phyloP scores from a whole-genome alignment of 345 rosid species.

The Euphorbia lathyris region DNA sequence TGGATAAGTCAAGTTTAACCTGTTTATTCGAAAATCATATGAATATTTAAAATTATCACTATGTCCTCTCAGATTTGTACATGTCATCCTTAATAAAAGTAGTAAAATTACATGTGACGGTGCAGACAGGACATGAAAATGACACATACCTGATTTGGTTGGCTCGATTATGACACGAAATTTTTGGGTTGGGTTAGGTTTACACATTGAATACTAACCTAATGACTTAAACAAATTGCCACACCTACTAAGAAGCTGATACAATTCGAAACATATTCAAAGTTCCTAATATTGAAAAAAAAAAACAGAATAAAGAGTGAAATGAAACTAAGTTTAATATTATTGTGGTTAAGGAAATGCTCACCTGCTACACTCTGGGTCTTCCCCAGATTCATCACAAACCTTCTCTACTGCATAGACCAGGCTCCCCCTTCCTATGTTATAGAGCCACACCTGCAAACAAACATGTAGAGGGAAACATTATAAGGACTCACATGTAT shows the following conservation, averaged over 20 bases:
- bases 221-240: background rate
- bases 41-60: too few relatives aligned
- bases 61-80: too few relatives aligned
- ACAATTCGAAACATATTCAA: background rate
- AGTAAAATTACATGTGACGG: too few relatives aligned
- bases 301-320: background rate
- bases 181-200: too few relatives aligned
- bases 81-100: too few relatives aligned
- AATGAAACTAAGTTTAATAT: background rate
- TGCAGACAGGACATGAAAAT: too few relatives aligned
- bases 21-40: too few relatives aligned
- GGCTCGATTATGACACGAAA: too few relatives aligned
- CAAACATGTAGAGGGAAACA: background rate
- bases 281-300: background rate
- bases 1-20: too few relatives aligned
- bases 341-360: constrained; percentile 7
- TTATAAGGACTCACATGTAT: background rate
- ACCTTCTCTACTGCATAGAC: constrained; percentile 52
- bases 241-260: too few relatives aligned
- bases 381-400: constrained; percentile 84
- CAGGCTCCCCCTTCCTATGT: constrained; percentile 50
- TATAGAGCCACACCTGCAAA: constrained; percentile 60
- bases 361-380: constrained; percentile 76
- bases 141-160: too few relatives aligned
- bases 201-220: too few relatives aligned